Percentiles rank a stretch among this genome's conserved stretches.
phyloP scores from a whole-genome alignment of 257 asterid genomes.

The Lycium barbarum region DNA sequence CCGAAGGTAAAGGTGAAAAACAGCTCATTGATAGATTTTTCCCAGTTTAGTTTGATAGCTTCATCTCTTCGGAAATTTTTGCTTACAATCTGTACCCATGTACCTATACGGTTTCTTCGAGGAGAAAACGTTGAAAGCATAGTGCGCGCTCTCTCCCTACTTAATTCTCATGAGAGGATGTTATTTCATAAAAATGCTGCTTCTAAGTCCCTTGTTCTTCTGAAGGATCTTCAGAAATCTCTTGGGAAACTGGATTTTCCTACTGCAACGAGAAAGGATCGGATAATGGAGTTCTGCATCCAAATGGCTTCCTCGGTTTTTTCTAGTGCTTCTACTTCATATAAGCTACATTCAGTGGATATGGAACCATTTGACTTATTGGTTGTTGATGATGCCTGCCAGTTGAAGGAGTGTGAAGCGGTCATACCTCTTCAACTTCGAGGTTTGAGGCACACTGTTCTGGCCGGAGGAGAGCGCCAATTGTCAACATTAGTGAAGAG shows the following conservation, averaged over 20 bases:
- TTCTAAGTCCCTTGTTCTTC: slow-evolving; percentile 14
- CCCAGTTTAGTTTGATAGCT: neutral
- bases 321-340: slow-evolving; percentile 22
- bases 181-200: too few species aligned
- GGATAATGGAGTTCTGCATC: too few species aligned
- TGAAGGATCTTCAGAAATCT: slow-evolving; percentile 1
- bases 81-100: slow-evolving; percentile 25
- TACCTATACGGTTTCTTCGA: slow-evolving; percentile 15
- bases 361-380: slow-evolving; percentile 25
- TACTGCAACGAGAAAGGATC: neutral
- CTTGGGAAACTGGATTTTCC: slow-evolving; percentile 2
- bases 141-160: neutral
- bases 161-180: slow-evolving; percentile 2
- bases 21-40: too few species aligned
- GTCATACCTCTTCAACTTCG: slow-evolving; percentile 19
- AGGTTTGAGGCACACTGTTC: neutral
- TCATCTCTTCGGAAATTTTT: slow-evolving; percentile 27
- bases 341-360: slow-evolving; percentile 24
- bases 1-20: too few species aligned
- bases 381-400: slow-evolving; percentile 27
- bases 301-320: neutral
- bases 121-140: slow-evolving; percentile 23
- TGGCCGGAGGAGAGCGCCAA: slow-evolving; percentile 26
- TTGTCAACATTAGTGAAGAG: neutral
- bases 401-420: slow-evolving; percentile 29